A percentile compares a stretch with the other conserved stretches of the same genome.
These are phyloP conservation scores for Apiospora kogelbergensis DNA, from an alignment of 2,329 filamentous ascomycete genomes.

Conservation along the genomic window DNA sequence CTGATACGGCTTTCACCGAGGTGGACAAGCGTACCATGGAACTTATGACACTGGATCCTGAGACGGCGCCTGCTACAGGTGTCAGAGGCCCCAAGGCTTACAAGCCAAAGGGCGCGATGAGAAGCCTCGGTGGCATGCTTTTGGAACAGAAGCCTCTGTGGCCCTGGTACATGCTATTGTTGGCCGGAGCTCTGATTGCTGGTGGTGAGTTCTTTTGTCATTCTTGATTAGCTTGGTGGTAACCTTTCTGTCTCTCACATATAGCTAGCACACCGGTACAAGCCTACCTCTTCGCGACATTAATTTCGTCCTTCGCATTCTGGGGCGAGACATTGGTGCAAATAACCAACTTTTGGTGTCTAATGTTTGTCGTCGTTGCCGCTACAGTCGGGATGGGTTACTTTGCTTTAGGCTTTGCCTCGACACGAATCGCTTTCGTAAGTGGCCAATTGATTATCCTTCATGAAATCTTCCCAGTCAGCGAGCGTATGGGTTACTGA, in stretches of 20 bases:
- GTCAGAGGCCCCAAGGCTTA: not conserved
- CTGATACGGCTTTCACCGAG: constrained; percentile 14
- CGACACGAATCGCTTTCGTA: constrained; percentile 81
- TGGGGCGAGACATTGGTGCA: constrained; percentile 43
- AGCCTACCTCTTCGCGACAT: constrained; percentile 54
- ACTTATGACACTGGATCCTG: constrained; percentile 53
- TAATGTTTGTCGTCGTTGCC: constrained; percentile 86
- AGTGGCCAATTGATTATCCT: constrained; percentile 59
- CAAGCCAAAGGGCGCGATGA: constrained; percentile 23
- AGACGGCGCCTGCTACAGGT: constrained; percentile 1
- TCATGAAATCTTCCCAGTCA: too few species aligned
- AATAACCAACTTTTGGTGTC: constrained; percentile 81
- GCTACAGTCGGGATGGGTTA: constrained; percentile 53
- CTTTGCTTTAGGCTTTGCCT: constrained; percentile 66
- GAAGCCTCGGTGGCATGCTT: constrained; percentile 28
- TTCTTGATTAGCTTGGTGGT: not conserved
- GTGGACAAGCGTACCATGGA: constrained; percentile 69
- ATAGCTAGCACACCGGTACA: constrained; percentile 50
- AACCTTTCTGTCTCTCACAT: constrained; percentile 17
- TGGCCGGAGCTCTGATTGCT: constrained; percentile 33
- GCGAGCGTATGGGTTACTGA: constrained; percentile 35
- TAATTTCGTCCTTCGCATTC: constrained; percentile 39
- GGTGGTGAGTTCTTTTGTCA: constrained; percentile 24
- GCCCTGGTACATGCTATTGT: constrained; percentile 61
- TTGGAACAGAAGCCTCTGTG: constrained; percentile 28